Percentiles rank a stretch among this genome's conserved stretches.
phyloP scores from a whole-genome alignment of 768 basidiomycete species.

The Cystobasidium onofrii region DNA sequence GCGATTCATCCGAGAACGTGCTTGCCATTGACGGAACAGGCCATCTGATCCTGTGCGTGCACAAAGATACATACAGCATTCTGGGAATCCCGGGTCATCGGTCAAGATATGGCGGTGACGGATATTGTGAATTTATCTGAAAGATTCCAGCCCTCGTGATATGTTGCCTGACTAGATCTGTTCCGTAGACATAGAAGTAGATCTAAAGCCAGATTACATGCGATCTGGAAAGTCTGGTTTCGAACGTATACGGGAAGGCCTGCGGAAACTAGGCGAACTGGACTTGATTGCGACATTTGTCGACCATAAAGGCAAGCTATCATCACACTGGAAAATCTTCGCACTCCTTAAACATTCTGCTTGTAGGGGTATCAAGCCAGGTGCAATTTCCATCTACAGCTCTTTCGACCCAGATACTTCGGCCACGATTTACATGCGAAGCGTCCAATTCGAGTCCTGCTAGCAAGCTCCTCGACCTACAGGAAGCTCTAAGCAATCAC shows the following conservation, averaged over 20 bases:
- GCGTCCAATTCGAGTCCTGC: not conserved
- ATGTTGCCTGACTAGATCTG: not conserved
- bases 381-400: not conserved
- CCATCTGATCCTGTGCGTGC: not conserved
- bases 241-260: not conserved
- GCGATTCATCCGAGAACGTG: not conserved
- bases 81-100: not conserved
- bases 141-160: not conserved
- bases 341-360: not conserved
- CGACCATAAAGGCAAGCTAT: slow-evolving; percentile 3
- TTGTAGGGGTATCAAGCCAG: not conserved
- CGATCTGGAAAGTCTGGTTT: slow-evolving; percentile 20
- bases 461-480: not conserved
- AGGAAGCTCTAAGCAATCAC: not conserved
- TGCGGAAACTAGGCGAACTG: not conserved
- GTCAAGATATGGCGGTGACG: not conserved
- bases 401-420: not conserved
- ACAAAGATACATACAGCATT: slow-evolving; percentile 10
- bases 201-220: slow-evolving; percentile 22
- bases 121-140: not conserved
- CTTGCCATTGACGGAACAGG: slow-evolving; percentile 16
- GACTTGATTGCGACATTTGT: not conserved
- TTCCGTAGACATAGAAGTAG: slow-evolving; percentile 7
- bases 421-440: not conserved
- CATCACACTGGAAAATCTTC: not conserved